Conservation (phyloP, 2,329 filamentous ascomycete species). For the Pyricularia grisea region DNA sequence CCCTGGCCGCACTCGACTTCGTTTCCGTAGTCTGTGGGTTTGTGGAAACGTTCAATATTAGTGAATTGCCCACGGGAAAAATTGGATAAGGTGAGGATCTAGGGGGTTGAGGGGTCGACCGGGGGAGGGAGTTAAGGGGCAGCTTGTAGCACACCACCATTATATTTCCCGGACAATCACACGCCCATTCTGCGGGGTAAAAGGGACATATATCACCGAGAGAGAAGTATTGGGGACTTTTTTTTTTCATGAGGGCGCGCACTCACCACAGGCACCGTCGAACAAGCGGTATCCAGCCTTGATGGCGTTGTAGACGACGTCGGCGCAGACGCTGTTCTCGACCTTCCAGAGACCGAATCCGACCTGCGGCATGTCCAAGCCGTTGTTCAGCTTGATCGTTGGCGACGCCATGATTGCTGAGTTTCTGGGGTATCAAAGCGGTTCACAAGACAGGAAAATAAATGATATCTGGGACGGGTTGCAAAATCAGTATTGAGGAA, state of each 20-base stretch:
- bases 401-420: slow-evolving; percentile 3
- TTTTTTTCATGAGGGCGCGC: not conserved
- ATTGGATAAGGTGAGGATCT: not conserved
- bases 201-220: not conserved
- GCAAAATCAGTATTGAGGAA: not conserved
- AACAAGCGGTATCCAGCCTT: slow-evolving; percentile 53
- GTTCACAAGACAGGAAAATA: not conserved
- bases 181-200: not conserved
- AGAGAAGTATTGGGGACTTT: not conserved
- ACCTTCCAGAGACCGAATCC: slow-evolving; percentile 83
- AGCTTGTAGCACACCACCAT: not conserved
- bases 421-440: not conserved
- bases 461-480: not conserved
- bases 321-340: slow-evolving; percentile 60
- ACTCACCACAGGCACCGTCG: slow-evolving; percentile 51
- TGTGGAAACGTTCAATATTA: not conserved
- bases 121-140: not conserved
- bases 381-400: slow-evolving; percentile 49
- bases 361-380: slow-evolving; percentile 63
- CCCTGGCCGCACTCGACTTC: slow-evolving; percentile 71
- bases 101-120: not conserved
- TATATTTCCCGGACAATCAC: not conserved
- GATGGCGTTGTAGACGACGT: slow-evolving; percentile 69
- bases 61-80: not conserved
- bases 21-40: slow-evolving; percentile 66